A percentile compares a stretch with the other conserved stretches of the same genome.
These are phyloP conservation scores for Thinopyrum elongatum DNA, from an alignment of 176 grass and related monocot species.

Conservation along the genomic window DNA sequence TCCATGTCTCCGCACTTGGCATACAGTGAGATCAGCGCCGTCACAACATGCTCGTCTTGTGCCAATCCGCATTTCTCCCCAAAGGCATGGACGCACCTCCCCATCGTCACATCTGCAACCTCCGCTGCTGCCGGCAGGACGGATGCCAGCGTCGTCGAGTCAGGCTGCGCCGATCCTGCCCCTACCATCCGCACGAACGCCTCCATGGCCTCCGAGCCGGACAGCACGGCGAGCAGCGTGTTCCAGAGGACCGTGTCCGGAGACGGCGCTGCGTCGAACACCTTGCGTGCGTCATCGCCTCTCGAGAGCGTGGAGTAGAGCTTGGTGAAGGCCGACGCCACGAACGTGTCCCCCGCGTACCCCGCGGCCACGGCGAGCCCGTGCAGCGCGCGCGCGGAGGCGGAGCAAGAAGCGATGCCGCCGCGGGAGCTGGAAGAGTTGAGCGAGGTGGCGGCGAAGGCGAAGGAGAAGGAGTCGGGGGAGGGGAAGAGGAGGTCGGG, in stretches of 20 bases:
- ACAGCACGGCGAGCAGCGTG: slow-evolving; percentile 55
- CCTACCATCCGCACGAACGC: slow-evolving; percentile 57
- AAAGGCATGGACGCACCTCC: slow-evolving; percentile 57
- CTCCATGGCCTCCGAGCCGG: slow-evolving; percentile 47
- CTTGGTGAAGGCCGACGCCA: slow-evolving; percentile 59
- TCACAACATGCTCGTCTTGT: slow-evolving; percentile 47
- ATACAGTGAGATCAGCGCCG: slow-evolving; percentile 61
- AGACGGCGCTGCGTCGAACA: slow-evolving; percentile 67
- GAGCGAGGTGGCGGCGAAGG: slow-evolving; percentile 49
- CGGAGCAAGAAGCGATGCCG: not conserved
- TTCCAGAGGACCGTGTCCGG: slow-evolving; percentile 72
- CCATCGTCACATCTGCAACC: slow-evolving; percentile 31
- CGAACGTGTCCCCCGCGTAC: slow-evolving; percentile 57
- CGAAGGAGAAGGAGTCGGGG: slow-evolving; percentile 46
- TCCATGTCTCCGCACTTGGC: slow-evolving; percentile 55
- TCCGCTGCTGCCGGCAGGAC: slow-evolving; percentile 60
- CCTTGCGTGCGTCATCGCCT: slow-evolving; percentile 40
- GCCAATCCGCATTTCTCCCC: slow-evolving; percentile 41
- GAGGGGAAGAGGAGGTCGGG: slow-evolving; percentile 44
- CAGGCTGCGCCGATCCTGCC: slow-evolving; percentile 37
- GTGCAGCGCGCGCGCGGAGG: slow-evolving; percentile 40
- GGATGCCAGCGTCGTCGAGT: slow-evolving; percentile 57
- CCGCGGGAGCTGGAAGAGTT: slow-evolving; percentile 43
- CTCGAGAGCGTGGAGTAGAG: slow-evolving; percentile 63
- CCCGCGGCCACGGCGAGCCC: slow-evolving; percentile 41